Percentiles rank a stretch among this genome's conserved stretches.
These are phyloP conservation scores for Metschnikowia vanudenii DNA, from an alignment of 805 yeast genomes.

Conservation along the genomic window DNA sequence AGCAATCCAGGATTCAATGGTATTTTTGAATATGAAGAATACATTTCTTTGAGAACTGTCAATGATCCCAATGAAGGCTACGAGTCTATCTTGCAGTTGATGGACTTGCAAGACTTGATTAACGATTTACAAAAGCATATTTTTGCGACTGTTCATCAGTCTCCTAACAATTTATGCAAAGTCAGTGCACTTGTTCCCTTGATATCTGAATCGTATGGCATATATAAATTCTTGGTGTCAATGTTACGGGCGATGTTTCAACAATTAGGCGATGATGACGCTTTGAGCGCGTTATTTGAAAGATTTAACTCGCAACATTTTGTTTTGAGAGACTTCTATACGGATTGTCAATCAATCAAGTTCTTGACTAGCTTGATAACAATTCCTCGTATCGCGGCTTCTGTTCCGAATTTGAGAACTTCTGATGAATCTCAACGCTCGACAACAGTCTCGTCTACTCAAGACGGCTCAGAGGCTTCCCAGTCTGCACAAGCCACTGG, in stretches of 20 bases:
- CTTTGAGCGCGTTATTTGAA: slow-evolving; percentile 68
- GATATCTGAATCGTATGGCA: slow-evolving; percentile 89
- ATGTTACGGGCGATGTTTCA: slow-evolving; percentile 88
- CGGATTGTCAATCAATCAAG: slow-evolving; percentile 83
- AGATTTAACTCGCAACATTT: slow-evolving; percentile 73
- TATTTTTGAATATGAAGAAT: slow-evolving; percentile 93
- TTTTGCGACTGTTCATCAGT: slow-evolving; percentile 65
- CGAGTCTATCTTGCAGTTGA: slow-evolving; percentile 80
- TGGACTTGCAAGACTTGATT: slow-evolving; percentile 80
- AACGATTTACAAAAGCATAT: slow-evolving; percentile 75
- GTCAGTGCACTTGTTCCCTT: slow-evolving; percentile 86
- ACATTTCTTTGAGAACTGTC: slow-evolving; percentile 79
- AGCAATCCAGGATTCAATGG: slow-evolving; percentile 90
- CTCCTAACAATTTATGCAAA: slow-evolving; percentile 67
- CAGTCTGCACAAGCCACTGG: slow-evolving; percentile 48
- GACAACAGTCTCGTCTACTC: slow-evolving; percentile 16
- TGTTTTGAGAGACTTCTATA: slow-evolving; percentile 74
- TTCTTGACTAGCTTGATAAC: slow-evolving; percentile 78
- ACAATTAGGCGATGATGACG: slow-evolving; percentile 70
- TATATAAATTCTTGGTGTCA: slow-evolving; percentile 81
- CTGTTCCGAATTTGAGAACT: slow-evolving; percentile 57
- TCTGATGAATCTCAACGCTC: slow-evolving; percentile 42
- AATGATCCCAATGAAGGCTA: slow-evolving; percentile 96
- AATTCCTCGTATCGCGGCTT: slow-evolving; percentile 63
- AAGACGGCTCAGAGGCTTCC: slow-evolving; percentile 27